Evolutionary conservation across 208 protist genomes (phyloP), one percentile per base, ranked within the genome.

Genomic region (Wallacemonas sp.): DNA sequence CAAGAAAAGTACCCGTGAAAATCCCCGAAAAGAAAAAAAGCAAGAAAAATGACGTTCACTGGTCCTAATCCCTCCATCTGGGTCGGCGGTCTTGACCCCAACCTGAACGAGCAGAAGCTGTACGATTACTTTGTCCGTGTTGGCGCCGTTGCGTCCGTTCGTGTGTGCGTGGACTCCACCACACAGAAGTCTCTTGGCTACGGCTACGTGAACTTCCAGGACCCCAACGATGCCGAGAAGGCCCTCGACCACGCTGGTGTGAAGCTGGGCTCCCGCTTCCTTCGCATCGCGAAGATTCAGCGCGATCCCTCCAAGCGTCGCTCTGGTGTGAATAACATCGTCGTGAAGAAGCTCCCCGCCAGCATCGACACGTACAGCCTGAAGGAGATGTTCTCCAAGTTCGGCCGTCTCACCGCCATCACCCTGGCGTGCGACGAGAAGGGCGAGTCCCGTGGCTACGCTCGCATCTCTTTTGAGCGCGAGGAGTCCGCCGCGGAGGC

Each of bases 141-240:
- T 67, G 98, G 98, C 68, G 96, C 97, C 55, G 96, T 99, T 68
- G 88, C 88, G 31, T 99, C 97, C 44, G 98, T 99, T 26, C 95
- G 97, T 66, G 97, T 99, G 51, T 99, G 98, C 79, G 94, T 98
- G 55, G 98, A 99, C 79, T 81, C 90, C 36, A 88, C 88, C 45
- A 99, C 97, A 12, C 94, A 98, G 76, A 97, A 97, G 81, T 99
- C 98, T 11, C 93, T 99, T 53, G 97, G 97, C 58, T 99, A 99
- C 82, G 98, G 97, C 51, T 99, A 99, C 85, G 97, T 99, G 33
- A 99, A 99, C 96, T 99, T 99, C 72, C 96, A 99, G 81, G 97
- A 96, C 74, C 80, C 90, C 53, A 80, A 90, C 27, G 98, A 99
- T 86, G 98, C 98, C 38, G 98, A 99, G 82, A 95, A 98, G 79